Base-by-base conservation (phyloP, 768 basidiomycete genomes). In the Rhizopogon sp. region DNA sequence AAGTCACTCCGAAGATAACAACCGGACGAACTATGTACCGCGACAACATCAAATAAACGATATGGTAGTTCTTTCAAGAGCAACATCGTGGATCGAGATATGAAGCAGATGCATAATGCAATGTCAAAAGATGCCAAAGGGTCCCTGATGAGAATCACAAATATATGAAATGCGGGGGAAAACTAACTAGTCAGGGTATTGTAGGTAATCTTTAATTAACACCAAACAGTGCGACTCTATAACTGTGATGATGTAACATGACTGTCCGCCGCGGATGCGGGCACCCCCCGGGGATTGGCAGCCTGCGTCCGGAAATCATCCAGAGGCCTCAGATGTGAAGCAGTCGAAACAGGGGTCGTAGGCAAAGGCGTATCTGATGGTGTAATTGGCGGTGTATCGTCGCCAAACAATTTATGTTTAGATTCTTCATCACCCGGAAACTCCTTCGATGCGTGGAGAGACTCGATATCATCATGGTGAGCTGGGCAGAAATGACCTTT, bases 401-500 rank as follows among this genome's bases (percentile, higher is more conserved):
- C 52, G 58, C 8, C 62, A 60, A 55, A 39, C 28, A 9, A 16
- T 20, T 31, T 56, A 2, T 20, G 3, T 39, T 49, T 59, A 29
- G n/a, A 52, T 51, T 62, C 66, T 55, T 70, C 62, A 44, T 64
- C 61, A 17, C 39, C 65, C 9, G 45, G 29, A 29, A 37, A 51
- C 17, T 65, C 69, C n/a, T 62, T 63, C 17, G 61, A 3, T 8
- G 68, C 63, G 50, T 56, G 63, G 52, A 68, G 33, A 46, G 70
- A 68, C 56, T 62, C 68, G 5, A 62, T 49, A 0, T 63, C 66
- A 3, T 64, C 62, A 20, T 59, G 50, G 41, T 51, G 44, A 37
- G 46, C 11, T 39, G 76, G 74, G 35, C 67, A 65, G 66, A 85
- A 85, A 5, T 82, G 76, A 4, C 69, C 69, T 43, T 65, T 73